Evolutionary conservation across 2,329 filamentous ascomycete species (phyloP), one percentile per base, ranked within the genome.

Genomic region (Leptographium galeiforme): DNA sequence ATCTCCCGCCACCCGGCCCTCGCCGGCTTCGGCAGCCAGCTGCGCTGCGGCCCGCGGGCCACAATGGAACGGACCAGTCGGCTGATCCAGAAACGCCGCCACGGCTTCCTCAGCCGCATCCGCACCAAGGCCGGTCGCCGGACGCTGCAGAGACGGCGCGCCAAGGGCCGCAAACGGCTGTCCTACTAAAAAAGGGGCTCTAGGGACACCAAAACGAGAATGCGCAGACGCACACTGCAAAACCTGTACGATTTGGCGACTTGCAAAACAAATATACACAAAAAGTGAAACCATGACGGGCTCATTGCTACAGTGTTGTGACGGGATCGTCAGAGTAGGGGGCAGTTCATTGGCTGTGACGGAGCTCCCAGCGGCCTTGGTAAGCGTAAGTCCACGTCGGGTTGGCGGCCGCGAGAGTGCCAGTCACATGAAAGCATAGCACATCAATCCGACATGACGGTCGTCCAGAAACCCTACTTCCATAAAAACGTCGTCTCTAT

Each of bases 401-500:
- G 55, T 72, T 68, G 45, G 70, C 68, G 47, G 65, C 65, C 4
- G 70, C 76, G 52, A 77, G 76, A n/a, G 76, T 75, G 19, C 76
- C 76, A 52, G 76, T 79, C 12, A 79, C 70, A n/a, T 10, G 66
- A 73, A 30, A 79, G 60, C 16, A 56, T 64, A 54, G 59, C 58
- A 11, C 57, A 49, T 85, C 87, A 93, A 65, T 94, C 87, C n/a
- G 77, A 81, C 78, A 87, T 81, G 54, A 91, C 76, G 61, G 88
- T 88, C 0, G 87, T 87, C 59, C 89, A 85, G 69, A 91, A 91
- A 44, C 85, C 86, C 1, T 91, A 73, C 67, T 93, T 78, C 77
- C 70, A 93, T 93, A 60, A 93, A 72, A 2, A 93, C 68, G 46
- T 82, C 80, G 63, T 93, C 93, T 36, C 34, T 4, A 36, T 36